Percentiles rank a stretch among this genome's conserved stretches.
These are phyloP conservation scores for Fusarium drepaniforme DNA, from an alignment of 2,329 filamentous ascomycete species.

Conservation along the genomic window DNA sequence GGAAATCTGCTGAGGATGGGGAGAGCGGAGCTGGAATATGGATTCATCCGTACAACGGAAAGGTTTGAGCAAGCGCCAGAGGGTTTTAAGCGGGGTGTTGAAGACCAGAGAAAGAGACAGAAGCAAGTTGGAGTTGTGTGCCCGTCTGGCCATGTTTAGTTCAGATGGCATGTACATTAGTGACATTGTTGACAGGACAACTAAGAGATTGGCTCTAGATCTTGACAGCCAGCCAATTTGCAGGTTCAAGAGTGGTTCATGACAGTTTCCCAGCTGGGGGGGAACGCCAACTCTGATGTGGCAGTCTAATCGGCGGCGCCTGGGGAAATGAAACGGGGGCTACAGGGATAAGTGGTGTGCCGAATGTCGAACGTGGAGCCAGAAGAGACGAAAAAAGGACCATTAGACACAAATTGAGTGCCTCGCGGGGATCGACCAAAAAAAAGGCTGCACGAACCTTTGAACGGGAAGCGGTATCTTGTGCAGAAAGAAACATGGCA, in stretches of 20 bases:
- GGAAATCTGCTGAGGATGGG: constrained; percentile 10
- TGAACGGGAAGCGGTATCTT: constrained; percentile 12
- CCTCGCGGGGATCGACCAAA: not conserved
- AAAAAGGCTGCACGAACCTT: constrained; percentile 17
- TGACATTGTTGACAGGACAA: not conserved
- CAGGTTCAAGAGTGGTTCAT: constrained; percentile 29
- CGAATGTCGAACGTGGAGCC: not conserved
- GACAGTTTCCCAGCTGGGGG: constrained; percentile 6
- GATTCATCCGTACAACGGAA: constrained; percentile 21
- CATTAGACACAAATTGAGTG: not conserved
- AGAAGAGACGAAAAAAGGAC: constrained; percentile 20
- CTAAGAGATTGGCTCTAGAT: constrained; percentile 9
- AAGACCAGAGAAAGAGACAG: not conserved
- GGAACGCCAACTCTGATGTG: constrained; percentile 1
- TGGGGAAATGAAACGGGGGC: constrained; percentile 44
- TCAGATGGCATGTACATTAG: constrained; percentile 1
- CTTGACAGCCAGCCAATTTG: constrained; percentile 43
- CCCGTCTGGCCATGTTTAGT: not conserved
- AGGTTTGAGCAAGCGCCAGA: constrained; percentile 44
- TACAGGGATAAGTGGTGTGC: constrained; percentile 42
- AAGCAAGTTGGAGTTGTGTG: not conserved
- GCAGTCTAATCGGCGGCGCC: constrained; percentile 27
- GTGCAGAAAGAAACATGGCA: constrained; percentile 16
- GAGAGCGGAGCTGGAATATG: constrained; percentile 12
- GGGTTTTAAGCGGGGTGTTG: constrained; percentile 4